Evolutionary conservation across 495 filamentous ascomycete species (phyloP), one percentile per base, ranked within the genome.

Genomic region (Penicillium coprophilum): DNA sequence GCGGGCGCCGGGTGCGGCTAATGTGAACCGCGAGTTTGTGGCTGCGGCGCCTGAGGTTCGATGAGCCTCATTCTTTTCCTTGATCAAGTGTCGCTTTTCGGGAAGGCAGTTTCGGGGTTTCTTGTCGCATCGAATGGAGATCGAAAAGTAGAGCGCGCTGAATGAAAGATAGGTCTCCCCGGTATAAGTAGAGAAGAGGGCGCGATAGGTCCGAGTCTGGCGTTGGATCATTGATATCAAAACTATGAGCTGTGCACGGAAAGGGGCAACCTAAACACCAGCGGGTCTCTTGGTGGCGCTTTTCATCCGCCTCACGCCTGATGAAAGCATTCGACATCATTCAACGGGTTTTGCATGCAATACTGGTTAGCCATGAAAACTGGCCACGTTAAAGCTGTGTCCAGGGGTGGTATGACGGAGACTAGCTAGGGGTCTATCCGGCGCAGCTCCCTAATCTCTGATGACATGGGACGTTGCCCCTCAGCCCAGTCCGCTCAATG

Each of bases 11-110:
- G 62, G 65, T 53, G 54, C 68, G 24, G 55, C 62, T 9, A 70
- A 72, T 58, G 47, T 72, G 19, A 73, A 75, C 40, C 62, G 53
- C 10, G 74, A 76, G 8, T 67, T 76, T 59, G 71, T 65, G 8
- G 74, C 74, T 6, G 76, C 70, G 10, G 76, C 70, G 40, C 71
- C 67, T 9, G 73, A 75, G 44, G 70, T 73, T 41, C 71, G 72
- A 60, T 77, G 65, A 74, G 19, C 12, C 39, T 31, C 6, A 46
- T 20, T 20, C 15, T 31, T n/a, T 10, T 20, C 10, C 9, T 32
- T 32, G 27, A 47, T 19, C 7, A n/a, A 30, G 8, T 1, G 44
- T 46, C 4, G 45, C 27, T 31, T 19, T 28, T 32, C 17, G 7
- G 41, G 17, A 12, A 27, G 12, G 4, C 10, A 31, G 3, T 19